Conservation (phyloP, 139 green algal species). For the Coelastrella sp. region DNA sequence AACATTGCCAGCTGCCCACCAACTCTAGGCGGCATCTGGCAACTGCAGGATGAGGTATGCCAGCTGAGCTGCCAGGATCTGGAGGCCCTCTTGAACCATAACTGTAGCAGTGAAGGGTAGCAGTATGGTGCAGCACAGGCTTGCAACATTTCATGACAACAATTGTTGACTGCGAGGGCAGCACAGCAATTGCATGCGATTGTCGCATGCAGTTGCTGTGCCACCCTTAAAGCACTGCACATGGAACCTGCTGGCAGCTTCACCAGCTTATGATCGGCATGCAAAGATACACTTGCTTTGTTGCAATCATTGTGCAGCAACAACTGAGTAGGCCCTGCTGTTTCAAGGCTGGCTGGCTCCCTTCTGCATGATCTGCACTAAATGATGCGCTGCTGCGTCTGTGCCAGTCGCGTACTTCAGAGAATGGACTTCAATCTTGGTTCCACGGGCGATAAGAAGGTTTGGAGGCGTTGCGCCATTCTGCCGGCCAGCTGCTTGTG, state of each 20-base stretch:
- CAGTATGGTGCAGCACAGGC: neutral
- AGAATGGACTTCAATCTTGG: constrained; percentile 77
- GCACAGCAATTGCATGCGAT: too few relatives aligned
- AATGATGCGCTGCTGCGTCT: neutral
- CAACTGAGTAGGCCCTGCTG: neutral
- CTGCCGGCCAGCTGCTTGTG: constrained; percentile 46
- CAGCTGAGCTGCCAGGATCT: neutral
- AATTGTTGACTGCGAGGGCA: too few relatives aligned
- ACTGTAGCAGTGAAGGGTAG: neutral
- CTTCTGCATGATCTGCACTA: neutral
- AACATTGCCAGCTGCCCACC: constrained; percentile 58
- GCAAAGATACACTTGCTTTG: neutral
- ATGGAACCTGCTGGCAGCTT: too few relatives aligned
- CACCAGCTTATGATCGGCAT: too few relatives aligned
- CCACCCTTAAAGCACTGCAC: too few relatives aligned
- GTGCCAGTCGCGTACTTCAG: constrained; percentile 49
- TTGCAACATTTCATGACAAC: too few relatives aligned
- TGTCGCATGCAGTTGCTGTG: too few relatives aligned
- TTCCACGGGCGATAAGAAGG: constrained; percentile 77
- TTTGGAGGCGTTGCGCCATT: constrained; percentile 60
- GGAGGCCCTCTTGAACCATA: neutral
- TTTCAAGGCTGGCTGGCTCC: too few relatives aligned
- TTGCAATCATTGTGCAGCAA: neutral
- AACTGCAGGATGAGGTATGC: neutral
- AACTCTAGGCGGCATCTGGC: constrained; percentile 60